Evolutionary conservation across 179 eudicot species (phyloP).

Genomic region (Dionaea muscipula): DNA sequence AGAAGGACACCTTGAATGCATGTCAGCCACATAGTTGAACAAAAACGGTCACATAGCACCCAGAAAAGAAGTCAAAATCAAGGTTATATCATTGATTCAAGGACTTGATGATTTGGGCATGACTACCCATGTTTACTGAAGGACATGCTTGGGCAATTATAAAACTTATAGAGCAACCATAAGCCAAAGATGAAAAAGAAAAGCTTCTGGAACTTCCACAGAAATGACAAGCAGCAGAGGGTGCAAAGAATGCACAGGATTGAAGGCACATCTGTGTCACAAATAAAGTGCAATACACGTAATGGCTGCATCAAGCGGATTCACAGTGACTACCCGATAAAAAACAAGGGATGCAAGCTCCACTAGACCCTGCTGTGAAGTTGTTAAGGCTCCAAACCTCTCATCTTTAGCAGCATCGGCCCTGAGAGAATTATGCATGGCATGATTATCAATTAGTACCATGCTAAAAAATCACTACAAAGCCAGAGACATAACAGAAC

Average conservation of each 20-base stretch:
- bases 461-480: too few relatives aligned
- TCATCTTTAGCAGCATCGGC: constrained; percentile 58
- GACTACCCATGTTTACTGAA: too few relatives aligned
- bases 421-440: constrained; percentile 26
- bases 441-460: constrained; percentile 2
- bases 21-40: too few relatives aligned
- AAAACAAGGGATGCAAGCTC: constrained; percentile 87
- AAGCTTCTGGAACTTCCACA: not conserved
- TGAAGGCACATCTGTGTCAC: not conserved
- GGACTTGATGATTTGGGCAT: too few relatives aligned
- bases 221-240: not conserved
- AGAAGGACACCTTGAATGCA: too few relatives aligned
- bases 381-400: constrained; percentile 46
- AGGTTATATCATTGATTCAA: too few relatives aligned
- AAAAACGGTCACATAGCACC: too few relatives aligned
- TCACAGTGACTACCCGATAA: constrained; percentile 47
- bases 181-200: not conserved
- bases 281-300: too few relatives aligned
- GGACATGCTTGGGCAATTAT: not conserved
- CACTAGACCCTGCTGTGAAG: constrained; percentile 49
- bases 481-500: too few relatives aligned
- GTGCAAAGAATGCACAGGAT: not conserved
- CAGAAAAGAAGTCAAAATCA: too few relatives aligned
- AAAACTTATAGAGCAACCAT: not conserved
- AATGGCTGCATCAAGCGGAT: not conserved